Evolutionary conservation across 2,329 filamentous ascomycete genomes (phyloP), one percentile per base, ranked within the genome.

Genomic region (Penicillium polonicum): DNA sequence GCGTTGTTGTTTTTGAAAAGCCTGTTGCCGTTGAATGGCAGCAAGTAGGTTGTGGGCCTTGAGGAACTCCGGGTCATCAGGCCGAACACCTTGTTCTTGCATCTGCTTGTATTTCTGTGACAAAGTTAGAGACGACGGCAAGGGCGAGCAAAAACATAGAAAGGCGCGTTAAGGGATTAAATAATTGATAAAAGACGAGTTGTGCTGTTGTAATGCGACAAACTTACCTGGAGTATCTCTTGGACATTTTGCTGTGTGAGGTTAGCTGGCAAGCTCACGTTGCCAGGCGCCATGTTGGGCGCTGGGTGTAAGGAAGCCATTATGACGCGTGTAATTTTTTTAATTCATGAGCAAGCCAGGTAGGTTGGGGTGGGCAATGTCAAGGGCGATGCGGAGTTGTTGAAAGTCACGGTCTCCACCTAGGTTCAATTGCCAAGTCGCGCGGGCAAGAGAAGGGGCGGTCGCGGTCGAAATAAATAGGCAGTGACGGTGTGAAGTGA

Each of bases 241-340:
- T 92, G 89, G 42, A 92, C 83, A 72, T 91, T 86, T 70, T 91
- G 87, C 69, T 88, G 88, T 57, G 85, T 92, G 69, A 92, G 81
- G 73, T 87, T 87, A 36, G 82, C 79, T 55, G 87, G 83, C 73
- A 92, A 80, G 60, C 81, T 80, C 46, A 78, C 81, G 67, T 84
- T 85, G 63, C 84, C 83, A 72, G 88, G 83, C 75, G 88, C 85
- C 76, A 89, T 84, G 68, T 85, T 84, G 63, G 88, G 85, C 64
- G 86, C 82, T 69, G 85, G 78, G 79, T 94, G 90, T 70, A 92
- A 86, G 62, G 90, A 92, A 74, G 91, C 88, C 91, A 95, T 95
- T 70, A 59, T 83, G 76, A 65, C 66, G 64, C 64, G 65, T 63
- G 66, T 65, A 33, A 45, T 61, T 63, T 60, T 42, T 55, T 68